phyloP scores from a whole-genome alignment of 192 early-diverging fungal genomes.

The Obelidium mucronatum region DNA sequence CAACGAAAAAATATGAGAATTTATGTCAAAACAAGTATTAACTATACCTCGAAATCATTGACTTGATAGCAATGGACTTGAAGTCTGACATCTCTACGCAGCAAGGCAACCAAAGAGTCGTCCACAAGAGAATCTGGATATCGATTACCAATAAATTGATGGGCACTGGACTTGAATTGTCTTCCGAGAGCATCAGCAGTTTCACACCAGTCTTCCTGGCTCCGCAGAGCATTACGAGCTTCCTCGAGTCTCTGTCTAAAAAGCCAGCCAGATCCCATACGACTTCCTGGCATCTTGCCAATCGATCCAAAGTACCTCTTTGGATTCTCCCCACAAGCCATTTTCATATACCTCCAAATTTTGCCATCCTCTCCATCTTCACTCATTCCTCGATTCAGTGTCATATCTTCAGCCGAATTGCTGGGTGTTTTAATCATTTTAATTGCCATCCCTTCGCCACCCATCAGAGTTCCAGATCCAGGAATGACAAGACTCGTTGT shows the following conservation, averaged over 20 bases:
- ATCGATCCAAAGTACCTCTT: constrained; percentile 48
- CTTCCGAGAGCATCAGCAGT: constrained; percentile 21
- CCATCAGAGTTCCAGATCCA: constrained; percentile 79
- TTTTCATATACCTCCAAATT: constrained; percentile 78
- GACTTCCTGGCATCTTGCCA: constrained; percentile 41
- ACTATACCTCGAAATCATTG: constrained; percentile 2
- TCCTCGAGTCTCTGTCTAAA: constrained; percentile 64
- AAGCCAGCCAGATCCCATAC: constrained; percentile 71
- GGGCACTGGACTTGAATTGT: constrained; percentile 51
- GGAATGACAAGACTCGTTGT: constrained; percentile 78
- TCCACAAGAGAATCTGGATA: constrained; percentile 69
- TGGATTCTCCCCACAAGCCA: constrained; percentile 86
- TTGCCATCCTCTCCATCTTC: constrained; percentile 34
- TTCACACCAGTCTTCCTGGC: constrained; percentile 73
- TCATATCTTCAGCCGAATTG: constrained; percentile 73
- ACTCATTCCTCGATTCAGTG: constrained; percentile 57
- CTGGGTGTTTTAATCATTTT: constrained; percentile 64
- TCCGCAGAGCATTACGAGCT: constrained; percentile 40
- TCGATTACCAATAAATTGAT: constrained; percentile 42
- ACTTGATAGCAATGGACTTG: constrained; percentile 73
- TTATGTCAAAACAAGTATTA: neutral
- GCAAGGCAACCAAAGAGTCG: constrained; percentile 70
- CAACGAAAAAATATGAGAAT: neutral
- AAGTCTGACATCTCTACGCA: constrained; percentile 72
- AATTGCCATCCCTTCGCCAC: constrained; percentile 74